Percentiles rank a stretch among this genome's conserved stretches.
Evolutionary conservation across 768 basidiomycete species (phyloP).

Genomic region (Sistotremastrum niveocremeum): DNA sequence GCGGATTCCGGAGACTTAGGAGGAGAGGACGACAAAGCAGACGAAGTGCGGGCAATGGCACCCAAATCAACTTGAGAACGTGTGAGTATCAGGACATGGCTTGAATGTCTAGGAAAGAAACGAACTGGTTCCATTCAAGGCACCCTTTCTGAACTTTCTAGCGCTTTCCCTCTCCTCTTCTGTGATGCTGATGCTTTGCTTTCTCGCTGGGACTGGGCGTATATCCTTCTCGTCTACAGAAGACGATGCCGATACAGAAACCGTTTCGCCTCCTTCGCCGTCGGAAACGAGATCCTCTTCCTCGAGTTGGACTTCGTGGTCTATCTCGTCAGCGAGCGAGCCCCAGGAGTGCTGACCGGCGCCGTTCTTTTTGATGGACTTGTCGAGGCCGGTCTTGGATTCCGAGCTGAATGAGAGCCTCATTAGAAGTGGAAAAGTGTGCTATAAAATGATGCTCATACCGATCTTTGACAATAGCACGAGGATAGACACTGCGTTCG

Average conservation of each 20-base stretch:
- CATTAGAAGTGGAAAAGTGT: too few species aligned
- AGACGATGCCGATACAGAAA: constrained; percentile 7
- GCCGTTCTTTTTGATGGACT: constrained; percentile 62
- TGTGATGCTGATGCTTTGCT: constrained; percentile 31
- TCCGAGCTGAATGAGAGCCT: constrained; percentile 35
- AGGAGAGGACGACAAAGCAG: constrained; percentile 18
- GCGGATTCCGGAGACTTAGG: too few species aligned
- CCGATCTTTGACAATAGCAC: constrained; percentile 54
- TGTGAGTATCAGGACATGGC: neutral
- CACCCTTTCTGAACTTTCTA: constrained; percentile 56
- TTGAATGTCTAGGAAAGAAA: neutral
- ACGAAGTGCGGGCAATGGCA: constrained; percentile 73
- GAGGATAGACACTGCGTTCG: constrained; percentile 54
- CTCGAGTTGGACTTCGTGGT: constrained; percentile 43
- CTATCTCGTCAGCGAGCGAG: constrained; percentile 45
- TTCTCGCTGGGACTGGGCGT: constrained; percentile 10
- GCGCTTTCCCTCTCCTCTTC: constrained; percentile 58
- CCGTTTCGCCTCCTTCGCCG: constrained; percentile 15
- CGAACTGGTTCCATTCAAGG: constrained; percentile 47
- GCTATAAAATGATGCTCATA: neutral
- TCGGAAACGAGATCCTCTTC: constrained; percentile 43
- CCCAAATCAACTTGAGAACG: constrained; percentile 40
- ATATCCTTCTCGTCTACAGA: constrained; percentile 4
- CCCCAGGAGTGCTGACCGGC: constrained; percentile 85
- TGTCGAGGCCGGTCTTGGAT: constrained; percentile 64